Evolutionary conservation across 352 stramenopile genomes (phyloP).

Genomic region (Phytopythium ostracodes): DNA sequence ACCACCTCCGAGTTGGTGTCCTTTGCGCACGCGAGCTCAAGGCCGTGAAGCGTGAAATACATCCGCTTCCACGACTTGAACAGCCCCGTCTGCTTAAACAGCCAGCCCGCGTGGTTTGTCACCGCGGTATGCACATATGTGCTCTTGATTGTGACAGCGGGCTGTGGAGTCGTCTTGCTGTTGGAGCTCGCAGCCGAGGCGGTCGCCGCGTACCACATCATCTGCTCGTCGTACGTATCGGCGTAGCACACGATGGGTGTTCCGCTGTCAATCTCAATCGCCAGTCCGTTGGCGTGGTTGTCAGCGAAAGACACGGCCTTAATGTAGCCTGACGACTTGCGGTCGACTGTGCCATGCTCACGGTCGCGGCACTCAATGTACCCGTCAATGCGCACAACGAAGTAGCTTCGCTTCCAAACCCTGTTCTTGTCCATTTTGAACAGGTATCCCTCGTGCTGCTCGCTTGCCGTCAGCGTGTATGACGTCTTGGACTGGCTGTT

Average conservation of each 20-base stretch:
- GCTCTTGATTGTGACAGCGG: constrained; percentile 52
- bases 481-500: constrained; percentile 61
- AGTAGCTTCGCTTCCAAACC: constrained; percentile 54
- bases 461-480: constrained; percentile 57
- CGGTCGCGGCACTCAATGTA: constrained; percentile 66
- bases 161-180: constrained; percentile 27
- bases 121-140: constrained; percentile 71
- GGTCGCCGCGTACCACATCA: constrained; percentile 80
- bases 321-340: constrained; percentile 59
- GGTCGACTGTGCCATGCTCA: constrained; percentile 34
- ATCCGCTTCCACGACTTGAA: constrained; percentile 83
- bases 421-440: constrained; percentile 61
- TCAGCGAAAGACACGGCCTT: constrained; percentile 67
- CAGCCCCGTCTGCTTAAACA: constrained; percentile 70
- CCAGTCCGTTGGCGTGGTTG: constrained; percentile 60
- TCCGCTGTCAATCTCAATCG: constrained; percentile 65
- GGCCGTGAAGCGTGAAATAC: constrained; percentile 77
- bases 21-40: constrained; percentile 65
- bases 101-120: constrained; percentile 74
- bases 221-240: constrained; percentile 76
- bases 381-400: constrained; percentile 62
- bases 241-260: constrained; percentile 68
- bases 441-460: constrained; percentile 67
- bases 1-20: constrained; percentile 67
- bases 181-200: constrained; percentile 54